Conservation (phyloP, 352 stramenopile species). For the Globisporangium ultimum region DNA sequence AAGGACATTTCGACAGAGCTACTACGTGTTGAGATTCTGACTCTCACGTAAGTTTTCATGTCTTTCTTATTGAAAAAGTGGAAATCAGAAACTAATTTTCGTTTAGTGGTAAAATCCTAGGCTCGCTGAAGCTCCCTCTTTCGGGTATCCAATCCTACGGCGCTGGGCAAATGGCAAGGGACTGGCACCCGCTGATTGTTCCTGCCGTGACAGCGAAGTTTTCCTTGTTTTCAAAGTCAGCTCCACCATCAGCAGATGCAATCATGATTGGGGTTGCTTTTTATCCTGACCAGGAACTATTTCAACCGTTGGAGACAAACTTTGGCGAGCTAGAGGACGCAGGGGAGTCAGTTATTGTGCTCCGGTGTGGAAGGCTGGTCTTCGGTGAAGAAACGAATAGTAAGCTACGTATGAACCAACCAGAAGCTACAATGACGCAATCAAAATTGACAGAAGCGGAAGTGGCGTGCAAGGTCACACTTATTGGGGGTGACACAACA, state of each 20-base stretch:
- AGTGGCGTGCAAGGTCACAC: constrained; percentile 11
- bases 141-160: constrained; percentile 12
- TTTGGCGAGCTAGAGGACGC: neutral
- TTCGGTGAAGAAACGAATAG: constrained; percentile 1
- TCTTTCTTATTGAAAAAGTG: neutral
- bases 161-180: constrained; percentile 11
- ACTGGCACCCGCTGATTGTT: constrained; percentile 20
- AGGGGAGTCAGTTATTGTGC: neutral
- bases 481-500: neutral
- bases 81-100: neutral
- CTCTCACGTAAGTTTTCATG: constrained; percentile 22
- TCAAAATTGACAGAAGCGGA: constrained; percentile 1
- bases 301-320: constrained; percentile 5
- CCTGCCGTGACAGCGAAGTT: neutral
- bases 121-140: constrained; percentile 34
- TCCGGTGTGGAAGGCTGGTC: constrained; percentile 8
- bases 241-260: neutral
- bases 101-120: constrained; percentile 26
- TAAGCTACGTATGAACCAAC: neutral
- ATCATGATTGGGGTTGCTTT: constrained; percentile 19
- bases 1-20: constrained; percentile 28
- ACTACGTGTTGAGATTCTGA: constrained; percentile 34
- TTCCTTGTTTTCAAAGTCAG: constrained; percentile 9
- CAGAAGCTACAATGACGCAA: neutral
- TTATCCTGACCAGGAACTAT: constrained; percentile 23